Base-by-base conservation (phyloP, 2,329 filamentous ascomycete genomes). In the Catunica adiposa region DNA sequence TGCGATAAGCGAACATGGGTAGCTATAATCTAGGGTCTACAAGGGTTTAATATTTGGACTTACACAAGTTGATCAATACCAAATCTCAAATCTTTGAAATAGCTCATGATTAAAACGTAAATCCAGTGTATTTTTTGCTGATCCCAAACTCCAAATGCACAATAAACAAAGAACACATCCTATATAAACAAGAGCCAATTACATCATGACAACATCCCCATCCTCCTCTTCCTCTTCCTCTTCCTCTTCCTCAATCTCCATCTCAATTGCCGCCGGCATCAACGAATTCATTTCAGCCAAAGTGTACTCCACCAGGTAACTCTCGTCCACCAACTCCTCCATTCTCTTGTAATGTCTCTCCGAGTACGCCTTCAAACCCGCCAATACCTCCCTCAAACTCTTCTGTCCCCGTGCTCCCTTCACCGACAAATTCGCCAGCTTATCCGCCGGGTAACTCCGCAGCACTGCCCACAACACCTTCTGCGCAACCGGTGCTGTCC, bases 261-360 rank as follows among this genome's bases (percentile, higher is more conserved):
- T 23, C 20, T 58, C 57, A 66, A 55, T 67, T 55, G 70, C 59
- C 47, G 69, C 63, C 6, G 76, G 75, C 42, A 73, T 73, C 59
- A 83, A 75, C 66, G 76, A 84, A 64, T 94, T 89, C 89, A 97
- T 97, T 71, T 95, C 86, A 64, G 83, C 78, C 60, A 97, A 72
- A 60, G 90, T 94, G 76, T 94, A 97, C 68, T 95, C 88, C 42
- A 97, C 79, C 63, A 98, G 70, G 69, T 89, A 97, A 65, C 89
- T 94, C 72, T 97, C 92, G 66, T 97, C 90, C 42, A 89, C 80
- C 62, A 96, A 71, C 64, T 94, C 90, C 66, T 95, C 89, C 62
- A 92, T 77, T 55, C 90, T 78, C 67, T 83, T 84, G 68, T 94
- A 96, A 67, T 98, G 92, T 61, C 89, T 78, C 68, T 97, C 89